Evolutionary conservation across 140 eudicot species (phyloP).

Genomic region (Ambrosia hybrid): DNA sequence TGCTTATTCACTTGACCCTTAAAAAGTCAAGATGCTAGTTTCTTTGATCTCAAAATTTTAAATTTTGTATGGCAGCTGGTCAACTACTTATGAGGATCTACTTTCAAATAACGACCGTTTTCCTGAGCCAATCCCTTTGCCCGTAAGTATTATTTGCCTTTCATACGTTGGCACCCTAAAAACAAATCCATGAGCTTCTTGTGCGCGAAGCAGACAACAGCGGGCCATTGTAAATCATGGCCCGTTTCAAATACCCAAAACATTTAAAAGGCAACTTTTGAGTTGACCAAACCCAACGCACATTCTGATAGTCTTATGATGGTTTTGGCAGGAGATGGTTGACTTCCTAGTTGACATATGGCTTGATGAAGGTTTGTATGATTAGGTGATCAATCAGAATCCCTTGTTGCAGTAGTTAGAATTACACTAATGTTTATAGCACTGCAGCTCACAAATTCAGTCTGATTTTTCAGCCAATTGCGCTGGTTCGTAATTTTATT

Average conservation of each 20-base stretch:
- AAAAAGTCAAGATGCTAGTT: not conserved
- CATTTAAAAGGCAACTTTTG: conserved; percentile 11
- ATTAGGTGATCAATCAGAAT: conserved; percentile 26
- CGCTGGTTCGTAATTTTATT: not conserved
- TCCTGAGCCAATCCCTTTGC: conserved; percentile 57
- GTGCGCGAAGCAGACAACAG: too few relatives aligned
- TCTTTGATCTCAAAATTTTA: conserved; percentile 10
- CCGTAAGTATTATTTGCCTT: conserved; percentile 38
- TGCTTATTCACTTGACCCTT: too few relatives aligned
- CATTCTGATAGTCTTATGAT: not conserved
- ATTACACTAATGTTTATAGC: conserved; percentile 28
- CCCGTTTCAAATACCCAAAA: not conserved
- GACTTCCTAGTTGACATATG: conserved; percentile 45
- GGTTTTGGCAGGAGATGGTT: conserved; percentile 38
- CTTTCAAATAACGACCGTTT: conserved; percentile 66
- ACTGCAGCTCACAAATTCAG: conserved; percentile 17
- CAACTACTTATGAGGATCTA: conserved; percentile 73
- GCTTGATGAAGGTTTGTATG: conserved; percentile 45
- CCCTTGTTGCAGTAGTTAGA: conserved; percentile 31
- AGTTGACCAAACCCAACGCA: conserved; percentile 7
- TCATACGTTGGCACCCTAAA: not conserved
- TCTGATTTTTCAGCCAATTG: conserved; percentile 8
- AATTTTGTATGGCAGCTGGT: conserved; percentile 62
- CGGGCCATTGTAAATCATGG: too few relatives aligned
- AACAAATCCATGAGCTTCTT: too few relatives aligned